phyloP scores from a whole-genome alignment of 2,329 filamentous ascomycete genomes.

The Calonectria montana region DNA sequence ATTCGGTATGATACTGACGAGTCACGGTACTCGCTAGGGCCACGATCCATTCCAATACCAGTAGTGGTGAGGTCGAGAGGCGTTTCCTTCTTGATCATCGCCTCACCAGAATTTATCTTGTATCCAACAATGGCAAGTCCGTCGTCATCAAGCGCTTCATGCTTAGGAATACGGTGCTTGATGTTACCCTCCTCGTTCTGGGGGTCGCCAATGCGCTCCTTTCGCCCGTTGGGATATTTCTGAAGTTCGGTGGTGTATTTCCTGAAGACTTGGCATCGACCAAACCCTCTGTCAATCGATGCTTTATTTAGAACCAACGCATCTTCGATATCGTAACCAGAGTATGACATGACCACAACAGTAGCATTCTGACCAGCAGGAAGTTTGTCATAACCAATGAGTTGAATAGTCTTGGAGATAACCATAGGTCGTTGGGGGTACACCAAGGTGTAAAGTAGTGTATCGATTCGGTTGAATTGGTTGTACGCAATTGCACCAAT shows the following conservation, averaged over 20 bases:
- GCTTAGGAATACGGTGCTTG: conserved; percentile 72
- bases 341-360: conserved; percentile 99
- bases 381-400: conserved; percentile 97
- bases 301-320: conserved; percentile 97
- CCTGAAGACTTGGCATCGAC: conserved; percentile 96
- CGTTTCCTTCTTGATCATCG: conserved; percentile 90
- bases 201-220: conserved; percentile 73
- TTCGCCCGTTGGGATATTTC: conserved; percentile 85
- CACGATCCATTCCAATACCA: conserved; percentile 75
- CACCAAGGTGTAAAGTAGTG: conserved; percentile 93
- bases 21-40: conserved; percentile 73
- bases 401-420: conserved; percentile 94
- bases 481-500: conserved; percentile 99
- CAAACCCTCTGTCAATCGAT: conserved; percentile 93
- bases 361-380: conserved; percentile 97
- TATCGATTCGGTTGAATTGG: conserved; percentile 97
- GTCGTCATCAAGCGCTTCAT: conserved; percentile 82
- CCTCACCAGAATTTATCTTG: conserved; percentile 80
- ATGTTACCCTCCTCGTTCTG: conserved; percentile 69
- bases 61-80: conserved; percentile 82
- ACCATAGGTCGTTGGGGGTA: conserved; percentile 99
- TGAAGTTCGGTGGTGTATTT: conserved; percentile 91
- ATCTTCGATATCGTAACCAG: conserved; percentile 99
- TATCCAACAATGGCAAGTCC: conserved; percentile 90
- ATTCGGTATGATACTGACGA: conserved; percentile 83